A percentile compares a stretch with the other conserved stretches of the same genome.
These are phyloP conservation scores for Penicillium aurantiogriseum DNA, from an alignment of 2,329 filamentous ascomycete species.

Conservation along the genomic window DNA sequence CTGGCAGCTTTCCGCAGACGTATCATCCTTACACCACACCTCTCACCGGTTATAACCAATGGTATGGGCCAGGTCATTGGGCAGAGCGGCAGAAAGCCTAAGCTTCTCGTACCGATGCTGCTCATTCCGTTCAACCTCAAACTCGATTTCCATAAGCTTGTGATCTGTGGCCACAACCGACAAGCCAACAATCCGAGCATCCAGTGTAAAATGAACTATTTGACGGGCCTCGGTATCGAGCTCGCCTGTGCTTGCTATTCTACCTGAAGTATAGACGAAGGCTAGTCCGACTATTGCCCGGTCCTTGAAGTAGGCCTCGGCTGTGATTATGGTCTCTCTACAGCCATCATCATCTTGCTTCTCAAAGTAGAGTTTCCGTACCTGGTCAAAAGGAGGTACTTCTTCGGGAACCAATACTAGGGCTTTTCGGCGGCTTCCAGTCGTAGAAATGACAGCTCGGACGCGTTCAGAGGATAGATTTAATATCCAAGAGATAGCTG, in stretches of 20 bases:
- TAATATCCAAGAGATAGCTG: constrained; percentile 1
- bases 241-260: not conserved
- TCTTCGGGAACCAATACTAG: not conserved
- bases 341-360: not conserved
- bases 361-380: not conserved
- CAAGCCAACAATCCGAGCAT: not conserved
- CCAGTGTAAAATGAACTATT: not conserved
- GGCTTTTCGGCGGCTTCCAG: not conserved
- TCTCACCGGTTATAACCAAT: not conserved
- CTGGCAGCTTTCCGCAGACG: not conserved
- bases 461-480: not conserved
- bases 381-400: not conserved
- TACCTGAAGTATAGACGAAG: not conserved
- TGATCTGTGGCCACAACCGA: not conserved
- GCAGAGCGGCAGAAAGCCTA: not conserved
- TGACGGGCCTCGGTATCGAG: not conserved
- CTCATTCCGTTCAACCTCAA: not conserved
- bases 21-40: not conserved
- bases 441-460: not conserved
- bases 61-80: not conserved
- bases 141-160: not conserved
- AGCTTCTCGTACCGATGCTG: not conserved
- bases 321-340: not conserved
- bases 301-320: not conserved
- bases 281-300: not conserved